These are phyloP conservation scores for Talaromyces piceae DNA, from an alignment of 2,329 filamentous ascomycete species.

Conservation along the genomic window DNA sequence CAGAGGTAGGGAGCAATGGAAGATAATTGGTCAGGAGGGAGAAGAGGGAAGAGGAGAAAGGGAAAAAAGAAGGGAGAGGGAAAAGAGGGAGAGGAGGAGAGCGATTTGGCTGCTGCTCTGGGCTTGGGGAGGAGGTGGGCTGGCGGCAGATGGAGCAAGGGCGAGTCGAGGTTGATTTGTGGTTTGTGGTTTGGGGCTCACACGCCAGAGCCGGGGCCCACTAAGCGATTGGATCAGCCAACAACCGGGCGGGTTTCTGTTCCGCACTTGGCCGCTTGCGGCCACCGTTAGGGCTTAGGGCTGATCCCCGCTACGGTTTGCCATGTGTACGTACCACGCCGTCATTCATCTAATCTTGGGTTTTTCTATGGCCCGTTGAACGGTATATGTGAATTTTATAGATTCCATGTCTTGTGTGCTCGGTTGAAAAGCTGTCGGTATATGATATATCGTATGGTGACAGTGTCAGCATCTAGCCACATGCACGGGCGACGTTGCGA, in stretches of 20 bases:
- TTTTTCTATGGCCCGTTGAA: too few species aligned
- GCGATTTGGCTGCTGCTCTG: not conserved
- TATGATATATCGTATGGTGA: not conserved
- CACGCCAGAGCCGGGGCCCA: not conserved
- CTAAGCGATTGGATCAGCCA: constrained; percentile 12
- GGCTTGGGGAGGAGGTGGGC: constrained; percentile 12
- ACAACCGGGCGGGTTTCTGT: constrained; percentile 8
- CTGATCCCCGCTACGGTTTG: too few species aligned
- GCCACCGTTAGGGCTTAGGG: constrained; percentile 11
- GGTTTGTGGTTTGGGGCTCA: constrained; percentile 13
- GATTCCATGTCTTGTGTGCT: too few species aligned
- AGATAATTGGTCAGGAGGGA: constrained; percentile 7
- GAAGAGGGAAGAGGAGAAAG: constrained; percentile 15
- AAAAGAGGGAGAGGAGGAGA: constrained; percentile 8
- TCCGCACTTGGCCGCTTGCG: constrained; percentile 9
- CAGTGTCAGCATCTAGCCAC: not conserved
- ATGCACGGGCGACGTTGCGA: not conserved
- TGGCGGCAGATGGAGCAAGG: not conserved
- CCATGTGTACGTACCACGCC: too few species aligned
- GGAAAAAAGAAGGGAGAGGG: constrained; percentile 19
- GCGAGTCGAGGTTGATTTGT: constrained; percentile 12
- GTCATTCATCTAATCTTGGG: too few species aligned
- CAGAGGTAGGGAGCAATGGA: not conserved
- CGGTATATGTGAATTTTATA: too few species aligned
- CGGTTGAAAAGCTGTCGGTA: not conserved